Conservation (phyloP, 2,329 filamentous ascomycete genomes). For the Claviceps fusiformis region DNA sequence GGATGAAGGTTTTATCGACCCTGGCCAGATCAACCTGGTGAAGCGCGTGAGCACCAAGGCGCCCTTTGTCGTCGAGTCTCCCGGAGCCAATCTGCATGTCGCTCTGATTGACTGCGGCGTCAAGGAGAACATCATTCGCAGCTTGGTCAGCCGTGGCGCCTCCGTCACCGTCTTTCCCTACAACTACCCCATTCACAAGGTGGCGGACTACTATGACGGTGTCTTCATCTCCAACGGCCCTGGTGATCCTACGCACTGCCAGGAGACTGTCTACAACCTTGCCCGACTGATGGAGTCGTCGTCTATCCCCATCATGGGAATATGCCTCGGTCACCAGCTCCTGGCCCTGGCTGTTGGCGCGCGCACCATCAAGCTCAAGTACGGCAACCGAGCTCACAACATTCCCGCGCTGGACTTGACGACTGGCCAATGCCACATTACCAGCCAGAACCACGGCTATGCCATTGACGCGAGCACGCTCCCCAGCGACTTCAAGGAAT, state of each 20-base stretch:
- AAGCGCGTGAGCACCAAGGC: conserved; percentile 95
- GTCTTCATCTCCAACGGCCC: conserved; percentile 99
- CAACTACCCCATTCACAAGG: conserved; percentile 96
- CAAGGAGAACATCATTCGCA: conserved; percentile 98
- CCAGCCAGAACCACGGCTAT: conserved; percentile 96
- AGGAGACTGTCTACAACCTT: conserved; percentile 86
- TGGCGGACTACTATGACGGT: conserved; percentile 93
- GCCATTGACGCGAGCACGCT: conserved; percentile 79
- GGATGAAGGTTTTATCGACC: conserved; percentile 91
- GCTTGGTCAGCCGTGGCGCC: conserved; percentile 79
- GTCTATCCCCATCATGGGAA: conserved; percentile 88
- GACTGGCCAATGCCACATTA: conserved; percentile 96
- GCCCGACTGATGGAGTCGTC: conserved; percentile 81
- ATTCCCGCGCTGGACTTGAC: conserved; percentile 90
- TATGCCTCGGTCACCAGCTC: conserved; percentile 94
- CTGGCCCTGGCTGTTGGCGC: conserved; percentile 81
- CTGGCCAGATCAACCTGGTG: conserved; percentile 91
- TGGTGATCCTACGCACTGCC: conserved; percentile 94
- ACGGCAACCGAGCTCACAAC: conserved; percentile 97
- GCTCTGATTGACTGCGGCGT: conserved; percentile 96
- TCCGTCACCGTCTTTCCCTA: conserved; percentile 91
- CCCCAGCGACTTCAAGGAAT: conserved; percentile 82
- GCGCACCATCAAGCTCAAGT: conserved; percentile 93
- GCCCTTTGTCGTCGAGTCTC: conserved; percentile 85
- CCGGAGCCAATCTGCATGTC: conserved; percentile 73